Percentiles rank a stretch among this genome's conserved stretches.
phyloP scores from a whole-genome alignment of 176 grass and related monocot species.

The Thalia dealbata region DNA sequence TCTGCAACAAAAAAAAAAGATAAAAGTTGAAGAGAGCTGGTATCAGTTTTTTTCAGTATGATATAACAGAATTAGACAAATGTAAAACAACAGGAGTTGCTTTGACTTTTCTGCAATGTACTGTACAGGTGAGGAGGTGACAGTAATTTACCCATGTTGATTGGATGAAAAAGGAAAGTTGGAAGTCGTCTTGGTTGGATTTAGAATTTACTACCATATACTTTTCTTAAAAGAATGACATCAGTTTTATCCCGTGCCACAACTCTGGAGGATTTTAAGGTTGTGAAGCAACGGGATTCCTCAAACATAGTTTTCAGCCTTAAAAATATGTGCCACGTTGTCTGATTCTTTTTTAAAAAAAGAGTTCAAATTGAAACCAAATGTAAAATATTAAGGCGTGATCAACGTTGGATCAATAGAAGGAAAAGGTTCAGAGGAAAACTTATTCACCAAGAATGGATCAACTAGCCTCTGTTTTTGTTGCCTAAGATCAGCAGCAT shows the following conservation, averaged over 20 bases:
- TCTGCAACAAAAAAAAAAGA: conserved; percentile 30
- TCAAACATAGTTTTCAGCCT: not conserved
- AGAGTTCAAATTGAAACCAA: no score
- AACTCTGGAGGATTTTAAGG: not conserved
- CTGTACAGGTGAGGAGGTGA: not conserved
- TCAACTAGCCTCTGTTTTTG: not conserved
- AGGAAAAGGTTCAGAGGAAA: not conserved
- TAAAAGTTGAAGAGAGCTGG: not conserved
- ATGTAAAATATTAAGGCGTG: not conserved
- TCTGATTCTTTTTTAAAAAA: not conserved
- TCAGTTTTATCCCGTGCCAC: not conserved
- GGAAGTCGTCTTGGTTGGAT: no score
- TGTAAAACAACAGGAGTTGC: not conserved
- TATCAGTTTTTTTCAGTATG: not conserved
- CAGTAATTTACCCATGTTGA: not conserved
- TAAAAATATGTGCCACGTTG: not conserved
- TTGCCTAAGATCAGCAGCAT: not conserved
- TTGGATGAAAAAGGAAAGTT: no score
- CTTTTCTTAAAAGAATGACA: not conserved
- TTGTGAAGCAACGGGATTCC: not conserved
- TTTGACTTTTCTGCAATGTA: not conserved
- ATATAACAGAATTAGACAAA: not conserved
- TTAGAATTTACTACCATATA: not conserved
- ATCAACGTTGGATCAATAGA: not conserved
- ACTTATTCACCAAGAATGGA: not conserved